Base-by-base conservation (phyloP, 345 rosid genomes). In the Pistacia integerrima region DNA sequence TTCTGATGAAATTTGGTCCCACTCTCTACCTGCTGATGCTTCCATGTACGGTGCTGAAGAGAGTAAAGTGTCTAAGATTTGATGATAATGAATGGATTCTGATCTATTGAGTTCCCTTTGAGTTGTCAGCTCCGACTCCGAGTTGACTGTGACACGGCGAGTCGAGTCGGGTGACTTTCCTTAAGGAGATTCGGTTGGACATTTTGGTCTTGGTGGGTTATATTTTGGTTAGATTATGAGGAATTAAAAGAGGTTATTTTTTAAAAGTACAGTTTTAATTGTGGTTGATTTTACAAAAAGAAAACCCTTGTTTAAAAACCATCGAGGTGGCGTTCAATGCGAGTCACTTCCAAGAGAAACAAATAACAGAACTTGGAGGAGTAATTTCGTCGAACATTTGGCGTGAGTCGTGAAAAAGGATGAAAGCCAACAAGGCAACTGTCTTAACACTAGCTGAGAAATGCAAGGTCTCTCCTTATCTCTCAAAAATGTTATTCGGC, bases 401-500 rank as follows among this genome's bases (percentile, higher is more conserved):
- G 89, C 57, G 85, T 66, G 77, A 63, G 89, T 87, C 57, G 85
- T 66, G 78, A 66, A 16, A 51, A 3, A 25, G 54, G 49, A 90
- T 91, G 93, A 90, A 78, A 70, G 82, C 84, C 74, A 85, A 65
- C 82, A 94, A 85, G 75, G 67, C 87, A 38, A 78, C 87, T 38
- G 80, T 83, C 66, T 79, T 89, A 66, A 81, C 89, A 14, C 38
- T 89, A 10, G 92, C 91, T 1, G 87, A 92, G 77, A 92, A 84
- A 79, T 92, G 97, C 97, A 92, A 90, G 92, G 97, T 92, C 44
- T 0, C 10, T 69, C 65, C 46, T 11, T 8, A 9, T 52, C 65
- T 76, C 33, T 72, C 57, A 79, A 60, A 13, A 64, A 8, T 10
- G 30, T 54, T n/a, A 0, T 64, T 41, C 46, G 46, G 46, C 8